Evolutionary conservation across 176 grass and related monocot genomes (phyloP).

Genomic region (Coix lacrymajobi): DNA sequence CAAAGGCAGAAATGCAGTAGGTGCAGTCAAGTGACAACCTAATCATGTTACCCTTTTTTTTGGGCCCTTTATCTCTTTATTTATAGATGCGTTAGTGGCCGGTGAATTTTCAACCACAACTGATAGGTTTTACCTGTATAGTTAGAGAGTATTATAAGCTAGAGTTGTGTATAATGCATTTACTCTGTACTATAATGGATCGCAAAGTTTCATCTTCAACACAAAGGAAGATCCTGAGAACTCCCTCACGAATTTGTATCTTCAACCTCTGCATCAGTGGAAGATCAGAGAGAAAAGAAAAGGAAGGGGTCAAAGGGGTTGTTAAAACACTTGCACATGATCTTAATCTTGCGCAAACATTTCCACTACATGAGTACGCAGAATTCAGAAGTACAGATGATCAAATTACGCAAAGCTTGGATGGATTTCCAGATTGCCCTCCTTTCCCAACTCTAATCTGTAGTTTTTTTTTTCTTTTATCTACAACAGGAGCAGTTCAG

Average conservation of each 20-base stretch:
- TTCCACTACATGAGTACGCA: neutral
- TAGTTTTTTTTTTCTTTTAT: neutral
- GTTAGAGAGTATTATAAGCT: constrained; percentile 15
- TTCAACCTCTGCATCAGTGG: neutral
- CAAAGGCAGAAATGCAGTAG: constrained; percentile 44
- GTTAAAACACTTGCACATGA: neutral
- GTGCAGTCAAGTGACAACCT: constrained; percentile 39
- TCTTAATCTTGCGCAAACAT: constrained; percentile 8
- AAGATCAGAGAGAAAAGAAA: neutral
- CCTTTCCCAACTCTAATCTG: constrained; percentile 27
- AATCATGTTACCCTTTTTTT: neutral
- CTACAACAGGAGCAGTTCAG: constrained; percentile 16
- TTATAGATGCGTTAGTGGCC: neutral
- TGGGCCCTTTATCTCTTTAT: neutral
- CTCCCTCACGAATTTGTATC: neutral
- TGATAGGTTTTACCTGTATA: constrained; percentile 41
- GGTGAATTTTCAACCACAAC: neutral
- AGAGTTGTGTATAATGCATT: constrained; percentile 21
- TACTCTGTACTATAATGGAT: constrained; percentile 22
- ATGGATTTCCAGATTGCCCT: constrained; percentile 19
- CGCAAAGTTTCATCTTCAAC: neutral
- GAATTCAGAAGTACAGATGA: neutral
- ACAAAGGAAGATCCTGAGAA: neutral
- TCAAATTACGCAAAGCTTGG: neutral
- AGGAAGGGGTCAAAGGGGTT: neutral